Evolutionary conservation across 2,329 filamentous ascomycete genomes (phyloP), one percentile per base, ranked within the genome.

Genomic region (Alternaria conjuncta): DNA sequence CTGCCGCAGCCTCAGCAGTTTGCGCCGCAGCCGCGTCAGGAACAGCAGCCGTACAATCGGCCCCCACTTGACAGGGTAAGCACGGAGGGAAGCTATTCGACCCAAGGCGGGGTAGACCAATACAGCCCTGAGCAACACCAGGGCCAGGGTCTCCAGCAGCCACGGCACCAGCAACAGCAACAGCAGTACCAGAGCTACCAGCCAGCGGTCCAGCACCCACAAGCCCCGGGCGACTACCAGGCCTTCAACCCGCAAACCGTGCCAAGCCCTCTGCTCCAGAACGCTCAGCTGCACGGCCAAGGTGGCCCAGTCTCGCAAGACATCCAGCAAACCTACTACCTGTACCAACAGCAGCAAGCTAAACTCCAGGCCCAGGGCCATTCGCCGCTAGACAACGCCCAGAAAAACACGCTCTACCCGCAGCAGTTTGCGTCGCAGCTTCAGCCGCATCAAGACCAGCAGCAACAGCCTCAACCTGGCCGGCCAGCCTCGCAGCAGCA

Each of bases 41-140:
- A 75, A 45, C 71, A 74, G 65, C 73, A 75, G 43, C 71, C 71
- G 63, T 76, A 75, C 64, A 71, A 64, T 71, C 78, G 76, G 71
- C 75, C 74, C 73, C 76, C 74, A 75, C 75, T 79, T 68, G 76
- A 76, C 68, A 76, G 75, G 61, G 78, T 80, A 56, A 77, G 76
- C 75, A 79, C 78, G 46, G 76, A 79, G 70, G 75, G 75, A 55
- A 79, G 76, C 72, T 78, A 78, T 66, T 74, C 74, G 62, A 71
- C 75, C 55, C 75, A 78, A 67, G 75, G 77, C 72, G 77, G 78
- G 75, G 78, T 77, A 76, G 74, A 79, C 20, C 77, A 76, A 62
- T 79, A 79, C 73, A 79, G 78, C 74, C 74, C 78, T 49, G 76
- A 79, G 56, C 72, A 76, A 69, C 76, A 78, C 60, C 74, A 77